Evolutionary conservation across 768 basidiomycete species (phyloP).

Genomic region (Lentinula sp.): DNA sequence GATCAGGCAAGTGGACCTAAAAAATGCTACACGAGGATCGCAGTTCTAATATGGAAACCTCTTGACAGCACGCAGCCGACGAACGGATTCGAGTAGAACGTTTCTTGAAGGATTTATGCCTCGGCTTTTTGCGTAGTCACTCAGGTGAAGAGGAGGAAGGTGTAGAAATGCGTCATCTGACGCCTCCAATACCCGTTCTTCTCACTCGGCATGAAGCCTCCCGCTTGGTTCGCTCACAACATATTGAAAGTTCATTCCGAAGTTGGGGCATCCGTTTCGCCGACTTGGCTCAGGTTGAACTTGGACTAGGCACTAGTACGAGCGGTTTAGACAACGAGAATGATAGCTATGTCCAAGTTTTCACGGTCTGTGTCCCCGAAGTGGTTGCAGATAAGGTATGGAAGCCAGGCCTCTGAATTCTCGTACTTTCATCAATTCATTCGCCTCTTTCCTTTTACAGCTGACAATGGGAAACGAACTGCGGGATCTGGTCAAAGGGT

Average conservation of each 20-base stretch:
- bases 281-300: constrained; percentile 19
- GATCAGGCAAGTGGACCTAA: constrained; percentile 41
- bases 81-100: constrained; percentile 89
- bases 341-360: constrained; percentile 56
- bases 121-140: constrained; percentile 47
- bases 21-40: constrained; percentile 5
- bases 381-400: constrained; percentile 65
- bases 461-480: constrained; percentile 67
- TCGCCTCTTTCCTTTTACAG: constrained; percentile 25
- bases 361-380: constrained; percentile 58
- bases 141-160: constrained; percentile 19
- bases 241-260: constrained; percentile 42
- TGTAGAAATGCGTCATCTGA: constrained; percentile 36
- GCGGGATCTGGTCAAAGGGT: constrained; percentile 67
- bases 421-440: constrained; percentile 2
- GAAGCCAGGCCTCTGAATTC: constrained; percentile 8
- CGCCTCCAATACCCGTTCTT: constrained; percentile 53
- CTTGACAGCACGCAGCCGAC: constrained; percentile 83
- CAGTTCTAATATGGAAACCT: constrained; percentile 4
- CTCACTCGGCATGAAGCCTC: constrained; percentile 61
- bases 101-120: constrained; percentile 70
- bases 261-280: constrained; percentile 68
- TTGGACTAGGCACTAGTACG: constrained; percentile 17
- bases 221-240: constrained; percentile 34
- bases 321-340: constrained; percentile 17